These are phyloP conservation scores for Actinomortierella wolfii DNA, from an alignment of 371 early-diverging fungal genomes.

Conservation along the genomic window DNA sequence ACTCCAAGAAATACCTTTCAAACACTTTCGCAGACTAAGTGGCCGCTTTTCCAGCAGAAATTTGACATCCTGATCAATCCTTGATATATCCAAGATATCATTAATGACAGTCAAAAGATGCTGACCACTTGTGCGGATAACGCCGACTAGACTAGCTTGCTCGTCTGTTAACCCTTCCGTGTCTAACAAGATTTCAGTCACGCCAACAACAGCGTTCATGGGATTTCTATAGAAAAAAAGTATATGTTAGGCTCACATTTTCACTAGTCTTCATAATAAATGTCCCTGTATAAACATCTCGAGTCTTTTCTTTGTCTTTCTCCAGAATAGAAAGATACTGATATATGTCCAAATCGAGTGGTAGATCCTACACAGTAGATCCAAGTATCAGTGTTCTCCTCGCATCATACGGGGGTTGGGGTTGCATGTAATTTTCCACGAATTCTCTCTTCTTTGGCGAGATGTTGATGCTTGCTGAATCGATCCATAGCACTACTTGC, in stretches of 20 bases:
- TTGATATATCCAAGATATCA: conserved; percentile 63
- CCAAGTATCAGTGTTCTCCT: too few relatives aligned
- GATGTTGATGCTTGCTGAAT: too few relatives aligned
- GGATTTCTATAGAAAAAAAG: conserved; percentile 48
- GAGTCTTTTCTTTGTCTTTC: too few relatives aligned
- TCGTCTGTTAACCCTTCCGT: conserved; percentile 54
- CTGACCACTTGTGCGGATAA: conserved; percentile 65
- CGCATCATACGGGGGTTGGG: too few relatives aligned
- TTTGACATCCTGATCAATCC: conserved; percentile 64
- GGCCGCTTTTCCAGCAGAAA: conserved; percentile 59
- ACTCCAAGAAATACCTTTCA: conserved; percentile 53
- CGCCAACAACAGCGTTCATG: conserved; percentile 66
- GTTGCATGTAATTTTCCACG: too few relatives aligned
- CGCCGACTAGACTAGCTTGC: conserved; percentile 60
- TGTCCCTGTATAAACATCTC: too few relatives aligned
- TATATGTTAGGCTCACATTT: background rate
- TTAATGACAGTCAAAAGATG: conserved; percentile 66
- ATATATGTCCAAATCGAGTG: too few relatives aligned
- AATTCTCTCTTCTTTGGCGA: too few relatives aligned
- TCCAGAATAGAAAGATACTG: too few relatives aligned
- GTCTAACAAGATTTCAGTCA: conserved; percentile 62
- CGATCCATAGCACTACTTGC: too few relatives aligned
- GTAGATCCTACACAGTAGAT: too few relatives aligned
- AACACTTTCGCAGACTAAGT: conserved; percentile 60
- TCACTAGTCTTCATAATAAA: too few relatives aligned